Base-by-base conservation (phyloP, 441 rosid species). In the Adansonia grandidieri region DNA sequence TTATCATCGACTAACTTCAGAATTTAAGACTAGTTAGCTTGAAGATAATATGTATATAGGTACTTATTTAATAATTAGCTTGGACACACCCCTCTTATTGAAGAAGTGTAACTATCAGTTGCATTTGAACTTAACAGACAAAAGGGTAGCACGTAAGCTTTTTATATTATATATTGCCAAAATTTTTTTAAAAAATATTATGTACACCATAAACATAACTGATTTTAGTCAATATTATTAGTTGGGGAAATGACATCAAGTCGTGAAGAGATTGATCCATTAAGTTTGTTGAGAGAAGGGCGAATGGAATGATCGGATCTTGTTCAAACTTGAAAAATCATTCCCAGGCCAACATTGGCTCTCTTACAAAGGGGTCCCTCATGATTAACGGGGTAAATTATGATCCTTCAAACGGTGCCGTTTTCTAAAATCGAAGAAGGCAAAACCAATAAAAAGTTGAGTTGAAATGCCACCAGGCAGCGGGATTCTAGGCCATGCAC, bases 401-500 rank as follows among this genome's bases (percentile, higher is more conserved):
- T 37, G 5, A 37, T 73, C 58, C 47, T 56, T 17, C 15, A n/a
- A 56, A 73, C 22, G 51, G 44, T 28, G 44, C 32, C 78, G 37
- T 64, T 2, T 7, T 37, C 40, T 57, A 40, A 19, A 40, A 14
- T 69, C 17, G 2, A 17, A 10, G 50, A 19, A 72, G 22, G 9
- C 15, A 2, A 32, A 28, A 8, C 4, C 15, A 1, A 58, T 58
- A 66, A 7, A 5, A 63, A 42, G 58, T 15, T 50, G 32, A 54
- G 58, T 13, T 53, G 66, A 51, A 62, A 28, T 24, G 56, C 19
- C 54, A 57, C 75, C 76, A 53, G 32, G 66, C 51, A 5, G 56
- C 79, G 45, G 10, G 75, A 75, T 80, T 74, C 58, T 79, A 56
- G 74, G 77, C 57, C 66, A 78, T 65, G 81, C 77, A 80, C 75